phyloP scores from a whole-genome alignment of 768 basidiomycete genomes.

The Solioccasus polychromus region DNA sequence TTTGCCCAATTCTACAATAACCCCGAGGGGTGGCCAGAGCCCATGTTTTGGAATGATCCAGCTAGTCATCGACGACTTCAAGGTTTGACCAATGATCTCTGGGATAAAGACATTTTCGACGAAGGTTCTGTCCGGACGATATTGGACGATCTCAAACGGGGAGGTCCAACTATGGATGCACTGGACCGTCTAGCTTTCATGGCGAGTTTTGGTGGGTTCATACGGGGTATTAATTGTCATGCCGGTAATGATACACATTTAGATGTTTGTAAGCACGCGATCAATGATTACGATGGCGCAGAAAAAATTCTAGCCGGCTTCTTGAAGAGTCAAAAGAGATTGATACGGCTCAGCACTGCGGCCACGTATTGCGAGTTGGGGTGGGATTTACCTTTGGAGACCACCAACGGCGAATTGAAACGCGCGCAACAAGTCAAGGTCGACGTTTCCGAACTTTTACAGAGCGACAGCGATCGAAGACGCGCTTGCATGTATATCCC shows the following conservation, averaged over 20 bases:
- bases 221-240: background rate
- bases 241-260: background rate
- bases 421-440: slow-evolving; percentile 1
- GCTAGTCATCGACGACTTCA: slow-evolving; percentile 20
- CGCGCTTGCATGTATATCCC: slow-evolving; percentile 29
- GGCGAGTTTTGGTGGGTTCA: slow-evolving; percentile 26
- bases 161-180: slow-evolving; percentile 15
- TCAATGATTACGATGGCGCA: background rate
- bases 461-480: slow-evolving; percentile 2
- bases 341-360: slow-evolving; percentile 24
- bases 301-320: slow-evolving; percentile 10
- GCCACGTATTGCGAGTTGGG: slow-evolving; percentile 26
- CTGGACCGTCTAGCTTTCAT: slow-evolving; percentile 31
- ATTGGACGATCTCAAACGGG: slow-evolving; percentile 17
- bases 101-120: slow-evolving; percentile 33
- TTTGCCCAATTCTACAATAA: slow-evolving; percentile 21
- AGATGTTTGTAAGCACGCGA: slow-evolving; percentile 18
- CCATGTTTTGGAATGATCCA: slow-evolving; percentile 31
- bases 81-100: slow-evolving; percentile 13
- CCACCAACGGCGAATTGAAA: slow-evolving; percentile 2
- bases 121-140: slow-evolving; percentile 13
- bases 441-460: slow-evolving; percentile 17
- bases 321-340: slow-evolving; percentile 12
- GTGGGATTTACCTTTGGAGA: slow-evolving; percentile 19
- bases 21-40: slow-evolving; percentile 23